Conservation (phyloP, 176 grass and related monocot species). For the Melocanna baccifera region DNA sequence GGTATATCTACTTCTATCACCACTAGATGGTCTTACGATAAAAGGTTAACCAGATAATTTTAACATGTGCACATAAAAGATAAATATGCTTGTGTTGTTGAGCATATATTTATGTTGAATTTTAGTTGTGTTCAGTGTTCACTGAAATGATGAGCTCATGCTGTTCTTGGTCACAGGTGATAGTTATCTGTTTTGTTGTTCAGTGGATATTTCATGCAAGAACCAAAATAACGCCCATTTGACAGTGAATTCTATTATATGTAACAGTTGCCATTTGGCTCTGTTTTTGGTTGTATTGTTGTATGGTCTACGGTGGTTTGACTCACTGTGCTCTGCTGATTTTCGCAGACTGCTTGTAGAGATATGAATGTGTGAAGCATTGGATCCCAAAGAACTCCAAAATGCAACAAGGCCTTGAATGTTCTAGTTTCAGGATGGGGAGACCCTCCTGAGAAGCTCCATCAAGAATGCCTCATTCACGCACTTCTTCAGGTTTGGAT, state of each 20-base stretch:
- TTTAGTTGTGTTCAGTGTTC: too few relatives aligned
- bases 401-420: conserved; percentile 83
- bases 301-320: not conserved
- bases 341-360: conserved; percentile 43
- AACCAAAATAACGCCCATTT: not conserved
- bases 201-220: not conserved
- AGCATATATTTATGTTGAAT: not conserved
- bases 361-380: conserved; percentile 77
- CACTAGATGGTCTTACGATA: not conserved
- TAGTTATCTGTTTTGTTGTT: not conserved
- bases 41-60: not conserved
- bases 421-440: conserved; percentile 97
- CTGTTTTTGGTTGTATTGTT: not conserved
- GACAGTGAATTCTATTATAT: not conserved
- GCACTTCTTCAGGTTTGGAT: conserved; percentile 50
- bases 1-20: too few relatives aligned
- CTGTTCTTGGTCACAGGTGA: not conserved
- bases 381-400: conserved; percentile 99
- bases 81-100: not conserved
- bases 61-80: not conserved
- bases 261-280: not conserved
- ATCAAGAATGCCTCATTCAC: conserved; percentile 69
- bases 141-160: not conserved
- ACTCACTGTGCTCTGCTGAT: conserved; percentile 1
- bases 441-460: conserved; percentile 99